Conservation (phyloP, 805 yeast genomes). For the Suhomyces canberraensis region DNA sequence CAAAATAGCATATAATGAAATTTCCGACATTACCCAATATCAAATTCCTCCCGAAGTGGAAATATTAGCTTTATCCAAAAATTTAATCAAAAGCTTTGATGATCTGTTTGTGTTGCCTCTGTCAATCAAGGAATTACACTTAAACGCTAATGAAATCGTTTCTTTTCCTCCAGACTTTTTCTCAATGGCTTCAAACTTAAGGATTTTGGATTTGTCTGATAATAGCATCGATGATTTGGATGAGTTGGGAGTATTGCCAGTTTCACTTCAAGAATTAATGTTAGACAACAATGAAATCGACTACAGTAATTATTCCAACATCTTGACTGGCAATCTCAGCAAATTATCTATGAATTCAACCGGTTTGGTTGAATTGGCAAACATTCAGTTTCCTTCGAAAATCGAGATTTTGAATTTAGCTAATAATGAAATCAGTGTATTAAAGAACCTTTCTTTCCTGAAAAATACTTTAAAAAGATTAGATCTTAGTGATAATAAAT, state of each 20-base stretch:
- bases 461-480: conserved; percentile 2
- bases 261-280: conserved; percentile 10
- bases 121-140: conserved; percentile 11
- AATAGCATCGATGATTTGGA: conserved; percentile 22
- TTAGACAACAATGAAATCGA: conserved; percentile 22
- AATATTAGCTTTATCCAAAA: conserved; percentile 14
- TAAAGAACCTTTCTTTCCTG: conserved; percentile 15
- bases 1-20: conserved; percentile 13
- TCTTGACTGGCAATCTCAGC: conserved; percentile 15
- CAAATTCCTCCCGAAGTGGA: conserved; percentile 12
- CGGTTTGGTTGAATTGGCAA: conserved; percentile 16
- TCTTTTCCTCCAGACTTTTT: conserved; percentile 15
- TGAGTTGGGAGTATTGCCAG: conserved; percentile 20
- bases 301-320: conserved; percentile 15
- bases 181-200: conserved; percentile 6
- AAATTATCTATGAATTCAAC: conserved; percentile 17
- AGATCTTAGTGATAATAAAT: conserved; percentile 7
- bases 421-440: conserved; percentile 14
- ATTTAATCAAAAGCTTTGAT: conserved; percentile 8
- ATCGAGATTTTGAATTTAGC: conserved; percentile 13
- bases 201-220: conserved; percentile 12
- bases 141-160: conserved; percentile 13
- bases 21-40: conserved; percentile 5
- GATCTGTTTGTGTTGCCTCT: conserved; percentile 12
- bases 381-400: conserved; percentile 14